Base-by-base conservation (phyloP, 306 rosid species). In the Lablab purpureus region DNA sequence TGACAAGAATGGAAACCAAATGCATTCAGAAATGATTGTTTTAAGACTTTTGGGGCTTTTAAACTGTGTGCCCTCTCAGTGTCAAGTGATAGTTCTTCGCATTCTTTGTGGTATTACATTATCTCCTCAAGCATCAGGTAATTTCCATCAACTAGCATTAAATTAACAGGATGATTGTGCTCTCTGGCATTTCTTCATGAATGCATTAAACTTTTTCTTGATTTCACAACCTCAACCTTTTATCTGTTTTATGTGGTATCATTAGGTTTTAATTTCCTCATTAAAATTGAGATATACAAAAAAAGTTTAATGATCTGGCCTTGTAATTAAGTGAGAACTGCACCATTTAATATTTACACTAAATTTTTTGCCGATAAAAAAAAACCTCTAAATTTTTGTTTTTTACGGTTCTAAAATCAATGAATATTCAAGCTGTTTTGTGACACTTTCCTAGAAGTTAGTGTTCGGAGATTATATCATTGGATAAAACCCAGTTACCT, bases 81-180 rank as follows among this genome's bases (percentile, higher is more conserved):
- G 84, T 70, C 90, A 85, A 83, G 84, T 54, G 27, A 70, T 84
- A n/a, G 40, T 89, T 83, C 87, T 89, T 43, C 84, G 77, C 64
- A 85, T 87, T 74, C 85, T 89, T 0, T 85, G 81, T 79, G 91
- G 93, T 77, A 79, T 87, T 77, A 71, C 70, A 7, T 89, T 84
- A 1, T 87, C 93, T 60, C 90, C 90, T 10, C 90, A 89, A 77
- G 90, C 93, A 36, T 83, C 90, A 72, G 89, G 93, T 89, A 81
- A 63, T 56, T 55, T 47, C 76, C 75, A 13, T 52, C 7, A 36
- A 8, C 62, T 64, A 13, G 22, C 77, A 19, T 43, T 27, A 18
- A 11, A 36, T 41, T 51, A 25, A 23, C 63, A 50, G 45, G 51
- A 40, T 74, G 30, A 50, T 73, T 45, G 51, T 75, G 30, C 27